Base-by-base conservation (phyloP, 1,284 basidiomycete genomes). In the Gomphus bonarii region DNA sequence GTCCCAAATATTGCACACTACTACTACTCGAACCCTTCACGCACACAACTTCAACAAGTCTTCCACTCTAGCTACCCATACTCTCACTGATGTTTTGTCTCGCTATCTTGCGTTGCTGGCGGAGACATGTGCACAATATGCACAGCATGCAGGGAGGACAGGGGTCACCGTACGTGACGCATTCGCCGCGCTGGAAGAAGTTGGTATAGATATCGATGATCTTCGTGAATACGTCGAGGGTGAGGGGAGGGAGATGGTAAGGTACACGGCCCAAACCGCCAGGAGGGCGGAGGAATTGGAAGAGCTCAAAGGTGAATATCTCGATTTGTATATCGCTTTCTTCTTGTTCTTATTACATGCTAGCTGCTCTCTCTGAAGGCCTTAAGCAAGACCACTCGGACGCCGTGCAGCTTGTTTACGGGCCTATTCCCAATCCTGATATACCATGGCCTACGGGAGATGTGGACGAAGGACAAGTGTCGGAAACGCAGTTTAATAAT, bases 41-140 rank as follows among this genome's bases (percentile, higher is more conserved):
- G 82, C 85, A 0, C 79, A 88, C 63, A 76, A 75, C 59, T 90
- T 90, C 69, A 79, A 83, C 50, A 78, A 85, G 47, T 78, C 86
- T 0, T 90, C 87, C 5, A 70, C 79, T 0, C 82, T 84, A 63
- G 86, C 88, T 4, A 75, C 81, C 12, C 70, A 78, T 38, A 76
- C 84, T 18, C 75, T 90, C 51, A 83, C 85, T 10, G 85, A 85
- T 67, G 72, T 89, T 61, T 75, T 90, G 60, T 75, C 83, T 44
- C 80, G 84, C 55, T 90, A 89, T 67, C 70, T 89, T 55, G 63
- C 76, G 14, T 73, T 88, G 28, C 71, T 88, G 14, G 72, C 83
- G 1, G 71, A 76, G 1, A 80, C 84, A 12, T 84, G 81, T 64
- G 80, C 81, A 22, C 80, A 79, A 64, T 85, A 85, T 64, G 82